These are phyloP conservation scores for Podila verticillata DNA, from an alignment of 192 early-diverging fungal genomes.

Conservation along the genomic window DNA sequence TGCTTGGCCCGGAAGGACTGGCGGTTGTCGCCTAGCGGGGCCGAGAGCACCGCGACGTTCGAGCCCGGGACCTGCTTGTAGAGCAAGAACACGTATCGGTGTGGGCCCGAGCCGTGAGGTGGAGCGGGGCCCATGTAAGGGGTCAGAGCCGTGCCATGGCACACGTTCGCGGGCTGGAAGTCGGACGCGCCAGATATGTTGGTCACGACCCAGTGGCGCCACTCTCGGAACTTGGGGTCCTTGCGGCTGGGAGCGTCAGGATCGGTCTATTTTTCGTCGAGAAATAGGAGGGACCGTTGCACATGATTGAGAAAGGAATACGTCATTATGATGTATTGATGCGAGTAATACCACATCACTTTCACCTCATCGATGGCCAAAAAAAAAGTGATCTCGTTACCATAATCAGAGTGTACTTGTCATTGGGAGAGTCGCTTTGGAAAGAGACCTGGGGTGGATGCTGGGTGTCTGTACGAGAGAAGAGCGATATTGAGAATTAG, in stretches of 20 bases:
- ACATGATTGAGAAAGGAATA: neutral
- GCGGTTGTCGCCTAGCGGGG: constrained; percentile 17
- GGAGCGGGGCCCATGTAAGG: constrained; percentile 64
- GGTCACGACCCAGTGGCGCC: constrained; percentile 65
- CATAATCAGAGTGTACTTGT: constrained; percentile 46
- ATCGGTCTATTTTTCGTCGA: constrained; percentile 56
- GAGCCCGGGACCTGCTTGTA: constrained; percentile 57
- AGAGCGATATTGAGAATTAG: neutral
- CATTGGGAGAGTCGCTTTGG: constrained; percentile 16
- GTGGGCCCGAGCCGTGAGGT: constrained; percentile 58
- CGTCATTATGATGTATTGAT: neutral
- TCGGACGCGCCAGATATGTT: constrained; percentile 58
- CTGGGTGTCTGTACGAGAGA: constrained; percentile 27
- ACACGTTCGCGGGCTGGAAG: constrained; percentile 31
- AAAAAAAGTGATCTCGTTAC: constrained; percentile 4
- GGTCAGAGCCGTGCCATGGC: constrained; percentile 31
- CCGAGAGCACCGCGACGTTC: constrained; percentile 28
- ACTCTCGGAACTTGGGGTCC: constrained; percentile 55
- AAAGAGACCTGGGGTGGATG: constrained; percentile 31
- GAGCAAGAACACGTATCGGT: constrained; percentile 68
- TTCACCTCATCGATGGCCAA: neutral
- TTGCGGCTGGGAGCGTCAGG: constrained; percentile 64
- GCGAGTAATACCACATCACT: neutral
- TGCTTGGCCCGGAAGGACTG: constrained; percentile 42
- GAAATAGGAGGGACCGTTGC: too few relatives aligned